phyloP scores from a whole-genome alignment of 1,139 yeast genomes.

The Sugiyamaella sp. region DNA sequence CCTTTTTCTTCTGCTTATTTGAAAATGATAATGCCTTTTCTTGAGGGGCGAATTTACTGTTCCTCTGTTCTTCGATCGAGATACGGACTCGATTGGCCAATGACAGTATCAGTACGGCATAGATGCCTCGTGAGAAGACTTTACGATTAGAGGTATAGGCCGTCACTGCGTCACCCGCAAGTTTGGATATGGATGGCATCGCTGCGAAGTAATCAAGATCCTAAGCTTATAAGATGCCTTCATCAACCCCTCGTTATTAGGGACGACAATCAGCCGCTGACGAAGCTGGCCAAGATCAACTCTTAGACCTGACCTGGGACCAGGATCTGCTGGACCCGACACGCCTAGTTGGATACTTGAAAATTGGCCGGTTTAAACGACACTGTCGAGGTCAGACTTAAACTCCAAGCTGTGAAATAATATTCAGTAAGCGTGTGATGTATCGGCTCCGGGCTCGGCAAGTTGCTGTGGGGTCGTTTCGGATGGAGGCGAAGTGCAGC shows the following conservation, averaged over 20 bases:
- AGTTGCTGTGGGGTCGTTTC: constrained; percentile 1
- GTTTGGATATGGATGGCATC: constrained; percentile 29
- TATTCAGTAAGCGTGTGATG: no score
- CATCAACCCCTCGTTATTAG: no score
- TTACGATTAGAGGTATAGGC: constrained; percentile 35
- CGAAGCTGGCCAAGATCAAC: no score
- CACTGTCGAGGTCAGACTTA: no score
- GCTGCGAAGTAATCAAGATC: no score
- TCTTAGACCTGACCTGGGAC: no score
- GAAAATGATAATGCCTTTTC: constrained; percentile 15
- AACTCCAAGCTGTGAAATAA: not conserved
- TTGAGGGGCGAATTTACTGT: constrained; percentile 13
- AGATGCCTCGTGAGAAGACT: constrained; percentile 35
- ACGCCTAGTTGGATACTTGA: no score
- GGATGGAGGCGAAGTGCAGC: not conserved
- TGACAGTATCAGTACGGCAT: constrained; percentile 33
- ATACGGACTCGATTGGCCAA: constrained; percentile 32
- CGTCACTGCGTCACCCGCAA: constrained; percentile 24
- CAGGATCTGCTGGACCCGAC: no score
- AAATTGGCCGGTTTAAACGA: no score
- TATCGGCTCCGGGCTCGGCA: no score
- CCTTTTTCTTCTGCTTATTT: constrained; percentile 28
- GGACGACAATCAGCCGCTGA: no score
- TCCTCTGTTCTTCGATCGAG: constrained; percentile 30
- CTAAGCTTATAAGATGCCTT: no score